phyloP scores from a whole-genome alignment of 73 alveolate genomes.

The Blepharisma japonicum region DNA sequence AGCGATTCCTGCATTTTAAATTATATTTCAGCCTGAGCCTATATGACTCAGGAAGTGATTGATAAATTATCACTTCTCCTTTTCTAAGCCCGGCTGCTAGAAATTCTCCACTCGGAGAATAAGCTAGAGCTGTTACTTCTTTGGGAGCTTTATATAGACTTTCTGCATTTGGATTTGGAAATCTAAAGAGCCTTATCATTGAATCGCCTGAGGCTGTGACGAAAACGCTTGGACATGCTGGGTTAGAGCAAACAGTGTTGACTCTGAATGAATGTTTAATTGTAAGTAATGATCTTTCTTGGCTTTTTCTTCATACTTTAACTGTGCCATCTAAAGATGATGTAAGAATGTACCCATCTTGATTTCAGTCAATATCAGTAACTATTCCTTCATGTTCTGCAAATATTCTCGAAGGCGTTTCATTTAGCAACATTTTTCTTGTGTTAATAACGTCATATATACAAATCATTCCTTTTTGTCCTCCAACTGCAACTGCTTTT shows the following conservation, averaged over 20 bases:
- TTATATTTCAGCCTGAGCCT: conserved; percentile 22
- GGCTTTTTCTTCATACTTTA: conserved; percentile 55
- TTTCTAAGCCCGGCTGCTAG: conserved; percentile 71
- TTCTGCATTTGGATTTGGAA: conserved; percentile 49
- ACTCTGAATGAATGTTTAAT: conserved; percentile 71
- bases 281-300: conserved; percentile 48
- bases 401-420: neutral
- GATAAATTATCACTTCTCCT: conserved; percentile 73
- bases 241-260: conserved; percentile 62
- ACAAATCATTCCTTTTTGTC: conserved; percentile 69
- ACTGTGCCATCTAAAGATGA: conserved; percentile 70
- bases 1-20: conserved; percentile 60
- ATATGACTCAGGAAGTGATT: conserved; percentile 23
- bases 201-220: conserved; percentile 81
- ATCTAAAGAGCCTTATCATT: conserved; percentile 61
- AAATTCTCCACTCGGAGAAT: conserved; percentile 63
- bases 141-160: conserved; percentile 56
- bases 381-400: neutral
- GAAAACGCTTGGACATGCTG: conserved; percentile 51
- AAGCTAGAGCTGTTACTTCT: conserved; percentile 63
- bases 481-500: conserved; percentile 72
- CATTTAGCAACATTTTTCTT: neutral
- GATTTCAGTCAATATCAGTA: conserved; percentile 22
- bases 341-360: conserved; percentile 53
- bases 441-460: conserved; percentile 46